Evolutionary conservation across 2,329 filamentous ascomycete species (phyloP).

Genomic region (Scedosporium aurantiacum): DNA sequence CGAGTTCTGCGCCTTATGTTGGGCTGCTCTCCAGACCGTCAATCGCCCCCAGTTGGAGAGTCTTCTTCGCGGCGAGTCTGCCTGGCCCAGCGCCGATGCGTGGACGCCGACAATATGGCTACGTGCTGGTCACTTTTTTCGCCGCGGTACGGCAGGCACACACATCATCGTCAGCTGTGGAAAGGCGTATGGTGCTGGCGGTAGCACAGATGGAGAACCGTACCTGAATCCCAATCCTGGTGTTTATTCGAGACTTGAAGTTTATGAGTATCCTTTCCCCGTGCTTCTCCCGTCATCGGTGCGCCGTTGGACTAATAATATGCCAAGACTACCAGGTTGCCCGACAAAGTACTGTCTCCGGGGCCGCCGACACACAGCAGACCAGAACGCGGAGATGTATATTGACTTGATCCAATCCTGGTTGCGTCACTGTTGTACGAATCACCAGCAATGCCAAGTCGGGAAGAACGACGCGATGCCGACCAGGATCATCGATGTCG

Average conservation of each 20-base stretch:
- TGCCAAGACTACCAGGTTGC: background rate
- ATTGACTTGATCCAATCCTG: too few species aligned
- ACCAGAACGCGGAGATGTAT: too few species aligned
- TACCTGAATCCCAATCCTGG: background rate
- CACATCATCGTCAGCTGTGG: background rate
- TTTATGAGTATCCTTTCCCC: background rate
- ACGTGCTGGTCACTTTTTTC: background rate
- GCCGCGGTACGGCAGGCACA: background rate
- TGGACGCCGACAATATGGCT: background rate
- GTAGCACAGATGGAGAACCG: background rate
- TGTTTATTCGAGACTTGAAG: background rate
- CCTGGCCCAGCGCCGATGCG: background rate
- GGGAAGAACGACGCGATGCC: too few species aligned
- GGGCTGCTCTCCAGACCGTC: background rate
- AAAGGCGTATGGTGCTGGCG: background rate
- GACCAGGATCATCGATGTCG: too few species aligned
- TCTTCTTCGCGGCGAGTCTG: background rate
- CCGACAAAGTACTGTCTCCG: background rate
- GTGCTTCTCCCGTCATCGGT: background rate
- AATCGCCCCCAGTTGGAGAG: background rate
- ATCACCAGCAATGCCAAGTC: too few species aligned
- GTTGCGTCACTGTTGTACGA: too few species aligned
- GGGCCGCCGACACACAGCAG: background rate
- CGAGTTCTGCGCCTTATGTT: background rate
- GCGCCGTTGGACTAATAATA: background rate